phyloP scores from a whole-genome alignment of 2,329 filamentous ascomycete species.

The Tothia fuscella region DNA sequence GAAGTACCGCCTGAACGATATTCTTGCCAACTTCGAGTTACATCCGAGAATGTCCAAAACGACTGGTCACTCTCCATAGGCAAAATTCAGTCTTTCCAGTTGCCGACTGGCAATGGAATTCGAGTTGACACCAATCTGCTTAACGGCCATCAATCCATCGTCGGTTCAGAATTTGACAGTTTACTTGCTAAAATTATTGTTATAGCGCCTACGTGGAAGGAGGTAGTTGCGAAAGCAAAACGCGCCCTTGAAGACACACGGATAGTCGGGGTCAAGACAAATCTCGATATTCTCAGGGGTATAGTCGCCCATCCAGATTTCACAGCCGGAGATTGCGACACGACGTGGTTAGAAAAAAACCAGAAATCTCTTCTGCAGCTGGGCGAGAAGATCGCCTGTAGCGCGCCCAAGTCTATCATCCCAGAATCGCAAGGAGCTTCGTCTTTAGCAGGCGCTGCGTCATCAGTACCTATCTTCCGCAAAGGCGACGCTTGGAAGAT shows the following conservation, averaged over 20 bases:
- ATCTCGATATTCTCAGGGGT: constrained; percentile 41
- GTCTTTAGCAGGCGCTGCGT: constrained; percentile 11
- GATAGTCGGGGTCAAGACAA: constrained; percentile 48
- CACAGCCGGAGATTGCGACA: constrained; percentile 35
- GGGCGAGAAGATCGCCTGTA: constrained; percentile 21
- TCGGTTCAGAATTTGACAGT: constrained; percentile 47
- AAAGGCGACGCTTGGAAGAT: constrained; percentile 49
- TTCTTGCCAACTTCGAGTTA: constrained; percentile 47
- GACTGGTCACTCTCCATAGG: constrained; percentile 48
- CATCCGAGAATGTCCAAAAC: constrained; percentile 41
- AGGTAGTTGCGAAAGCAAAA: constrained; percentile 40
- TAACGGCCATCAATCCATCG: constrained; percentile 28
- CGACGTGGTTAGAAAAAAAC: constrained; percentile 44
- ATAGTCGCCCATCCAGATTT: constrained; percentile 43
- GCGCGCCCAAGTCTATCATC: constrained; percentile 12
- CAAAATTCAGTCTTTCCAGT: constrained; percentile 41
- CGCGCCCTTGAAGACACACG: constrained; percentile 43
- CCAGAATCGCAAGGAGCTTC: constrained; percentile 9
- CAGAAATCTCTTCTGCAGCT: constrained; percentile 29
- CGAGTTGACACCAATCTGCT: constrained; percentile 45
- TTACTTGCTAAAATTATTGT: constrained; percentile 49
- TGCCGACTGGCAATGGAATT: constrained; percentile 46
- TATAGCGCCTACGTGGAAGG: constrained; percentile 41
- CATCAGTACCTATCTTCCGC: constrained; percentile 36
- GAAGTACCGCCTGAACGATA: constrained; percentile 26